Evolutionary conservation across 345 rosid genomes (phyloP).

Genomic region (Punica granatum): DNA sequence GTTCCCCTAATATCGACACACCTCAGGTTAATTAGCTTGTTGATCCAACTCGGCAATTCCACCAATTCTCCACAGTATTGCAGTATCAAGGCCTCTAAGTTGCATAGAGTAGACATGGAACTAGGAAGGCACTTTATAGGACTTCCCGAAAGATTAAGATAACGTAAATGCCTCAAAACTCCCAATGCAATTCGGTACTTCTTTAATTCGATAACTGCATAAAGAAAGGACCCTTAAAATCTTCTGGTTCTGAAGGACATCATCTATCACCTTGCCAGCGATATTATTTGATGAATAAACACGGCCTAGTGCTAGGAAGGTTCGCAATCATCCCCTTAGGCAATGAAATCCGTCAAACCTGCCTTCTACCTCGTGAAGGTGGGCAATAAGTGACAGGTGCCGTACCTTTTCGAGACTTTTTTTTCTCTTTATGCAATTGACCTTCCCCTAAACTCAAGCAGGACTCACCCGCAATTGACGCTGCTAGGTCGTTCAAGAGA

Average conservation of each 20-base stretch:
- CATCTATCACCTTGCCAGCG: background rate
- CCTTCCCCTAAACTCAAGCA: too few relatives aligned
- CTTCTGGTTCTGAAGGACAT: background rate
- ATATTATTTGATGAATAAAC: rapidly evolving
- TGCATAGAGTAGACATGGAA: background rate
- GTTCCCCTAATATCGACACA: background rate
- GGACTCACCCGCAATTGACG: too few relatives aligned
- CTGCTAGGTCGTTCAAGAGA: too few relatives aligned
- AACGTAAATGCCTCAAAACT: too few relatives aligned
- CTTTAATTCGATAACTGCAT: background rate
- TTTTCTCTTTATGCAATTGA: too few relatives aligned
- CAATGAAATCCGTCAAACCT: background rate
- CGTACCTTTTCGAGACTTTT: too few relatives aligned
- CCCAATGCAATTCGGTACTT: background rate
- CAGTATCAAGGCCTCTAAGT: background rate
- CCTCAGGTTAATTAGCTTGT: background rate
- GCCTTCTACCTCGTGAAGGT: too few relatives aligned
- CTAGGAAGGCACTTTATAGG: background rate
- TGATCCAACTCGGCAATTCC: slow-evolving; percentile 3
- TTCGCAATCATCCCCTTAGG: background rate
- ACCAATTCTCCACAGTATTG: background rate
- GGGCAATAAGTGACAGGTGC: too few relatives aligned
- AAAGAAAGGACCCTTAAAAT: background rate
- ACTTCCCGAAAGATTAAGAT: background rate
- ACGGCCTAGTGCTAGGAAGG: too few relatives aligned